Conservation (phyloP, 139 green algal species). For the Auxenochlorella pyrenoidosa region DNA sequence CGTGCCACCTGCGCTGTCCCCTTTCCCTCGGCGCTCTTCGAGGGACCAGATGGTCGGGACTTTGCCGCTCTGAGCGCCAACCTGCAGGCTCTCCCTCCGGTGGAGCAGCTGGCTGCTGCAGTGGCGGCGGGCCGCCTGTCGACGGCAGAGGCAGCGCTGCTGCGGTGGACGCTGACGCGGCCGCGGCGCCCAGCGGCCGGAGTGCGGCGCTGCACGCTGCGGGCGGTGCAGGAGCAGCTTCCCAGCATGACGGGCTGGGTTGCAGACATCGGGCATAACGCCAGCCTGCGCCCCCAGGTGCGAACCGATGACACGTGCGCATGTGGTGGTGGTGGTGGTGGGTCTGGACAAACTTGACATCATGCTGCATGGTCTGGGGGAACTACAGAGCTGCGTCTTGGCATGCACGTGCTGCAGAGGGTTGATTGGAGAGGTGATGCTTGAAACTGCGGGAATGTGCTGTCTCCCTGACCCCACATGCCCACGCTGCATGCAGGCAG, state of each 20-base stretch:
- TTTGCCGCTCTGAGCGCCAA: background rate
- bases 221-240: conserved; percentile 11
- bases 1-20: conserved; percentile 20
- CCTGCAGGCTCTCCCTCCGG: background rate
- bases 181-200: background rate
- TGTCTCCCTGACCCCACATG: no score
- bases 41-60: background rate
- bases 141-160: background rate
- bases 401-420: no score
- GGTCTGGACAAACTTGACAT: no score
- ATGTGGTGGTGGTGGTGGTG: no score
- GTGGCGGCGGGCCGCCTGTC: background rate
- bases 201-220: conserved; percentile 1
- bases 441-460: no score
- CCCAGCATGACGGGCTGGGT: conserved; percentile 14
- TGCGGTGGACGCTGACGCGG: background rate
- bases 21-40: conserved; percentile 6
- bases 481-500: background rate
- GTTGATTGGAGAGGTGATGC: no score
- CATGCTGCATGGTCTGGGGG: no score
- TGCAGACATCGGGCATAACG: conserved; percentile 15
- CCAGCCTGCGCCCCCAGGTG: conserved; percentile 5
- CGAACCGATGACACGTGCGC: no score
- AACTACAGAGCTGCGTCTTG: no score
- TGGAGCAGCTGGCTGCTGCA: background rate